phyloP scores from a whole-genome alignment of 2,329 filamentous ascomycete species.

The Magnaporthiopsis rhizophila region DNA sequence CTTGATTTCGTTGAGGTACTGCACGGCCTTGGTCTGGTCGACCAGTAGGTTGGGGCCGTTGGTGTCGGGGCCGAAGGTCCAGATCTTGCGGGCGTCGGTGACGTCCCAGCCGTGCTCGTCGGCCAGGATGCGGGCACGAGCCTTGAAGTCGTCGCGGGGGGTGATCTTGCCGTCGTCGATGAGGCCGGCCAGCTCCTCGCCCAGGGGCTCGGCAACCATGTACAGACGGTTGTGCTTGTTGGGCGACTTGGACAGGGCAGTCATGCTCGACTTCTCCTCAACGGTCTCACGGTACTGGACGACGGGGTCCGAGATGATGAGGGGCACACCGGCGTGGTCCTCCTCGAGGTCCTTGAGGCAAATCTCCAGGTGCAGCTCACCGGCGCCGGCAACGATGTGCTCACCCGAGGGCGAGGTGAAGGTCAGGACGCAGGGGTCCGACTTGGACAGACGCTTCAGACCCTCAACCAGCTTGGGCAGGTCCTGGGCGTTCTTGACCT shows the following conservation, averaged over 20 bases:
- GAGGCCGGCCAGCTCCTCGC: constrained; percentile 82
- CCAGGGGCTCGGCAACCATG: constrained; percentile 82
- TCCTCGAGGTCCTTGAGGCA: constrained; percentile 99
- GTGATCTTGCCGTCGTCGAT: constrained; percentile 90
- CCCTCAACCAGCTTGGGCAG: constrained; percentile 99
- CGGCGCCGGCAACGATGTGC: constrained; percentile 97
- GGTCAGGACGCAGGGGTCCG: constrained; percentile 95
- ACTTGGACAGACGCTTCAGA: constrained; percentile 99
- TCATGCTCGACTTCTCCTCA: constrained; percentile 75
- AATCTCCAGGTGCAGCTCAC: constrained; percentile 99
- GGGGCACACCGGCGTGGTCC: constrained; percentile 97
- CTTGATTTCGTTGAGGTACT: constrained; percentile 99
- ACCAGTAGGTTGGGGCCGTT: constrained; percentile 96
- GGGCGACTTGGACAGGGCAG: constrained; percentile 96
- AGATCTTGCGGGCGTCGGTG: constrained; percentile 99
- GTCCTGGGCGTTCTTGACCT: constrained; percentile 99
- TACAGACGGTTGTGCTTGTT: constrained; percentile 99
- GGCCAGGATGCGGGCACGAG: constrained; percentile 88
- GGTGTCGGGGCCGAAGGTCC: constrained; percentile 98
- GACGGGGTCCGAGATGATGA: constrained; percentile 96
- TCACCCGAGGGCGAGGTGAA: constrained; percentile 87
- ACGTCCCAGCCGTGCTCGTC: constrained; percentile 99
- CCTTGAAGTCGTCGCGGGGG: constrained; percentile 98
- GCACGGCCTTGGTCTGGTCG: constrained; percentile 99
- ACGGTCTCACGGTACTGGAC: constrained; percentile 99